Percentiles rank a stretch among this genome's conserved stretches.
Conservation (phyloP, 495 filamentous ascomycete genomes). For the Podospora bellae-mahoneyi region DNA sequence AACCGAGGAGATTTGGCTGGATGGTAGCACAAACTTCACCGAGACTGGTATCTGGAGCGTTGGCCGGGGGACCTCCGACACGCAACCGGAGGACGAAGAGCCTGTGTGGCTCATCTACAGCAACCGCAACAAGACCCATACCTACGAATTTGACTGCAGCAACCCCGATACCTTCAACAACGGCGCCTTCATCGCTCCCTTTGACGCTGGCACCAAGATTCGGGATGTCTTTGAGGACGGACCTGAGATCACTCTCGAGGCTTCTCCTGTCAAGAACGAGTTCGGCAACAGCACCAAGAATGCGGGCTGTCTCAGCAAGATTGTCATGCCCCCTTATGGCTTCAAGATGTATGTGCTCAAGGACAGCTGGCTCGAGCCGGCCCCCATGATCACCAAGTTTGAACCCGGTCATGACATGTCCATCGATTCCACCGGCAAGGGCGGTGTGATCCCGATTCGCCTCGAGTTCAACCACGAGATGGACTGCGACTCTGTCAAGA, state of each 20-base stretch:
- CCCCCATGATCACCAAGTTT: slow-evolving; percentile 65
- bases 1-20: slow-evolving; percentile 49
- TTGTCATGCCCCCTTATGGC: slow-evolving; percentile 56
- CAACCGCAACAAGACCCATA: slow-evolving; percentile 54
- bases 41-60: slow-evolving; percentile 69
- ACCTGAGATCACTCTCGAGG: slow-evolving; percentile 50
- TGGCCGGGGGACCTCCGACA: slow-evolving; percentile 44
- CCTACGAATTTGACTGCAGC: slow-evolving; percentile 60
- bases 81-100: slow-evolving; percentile 54
- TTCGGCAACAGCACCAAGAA: slow-evolving; percentile 24
- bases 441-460: slow-evolving; percentile 36
- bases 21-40: slow-evolving; percentile 55
- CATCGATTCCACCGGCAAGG: slow-evolving; percentile 47
- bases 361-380: slow-evolving; percentile 46
- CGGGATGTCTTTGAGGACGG: slow-evolving; percentile 67
- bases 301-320: slow-evolving; percentile 56
- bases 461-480: slow-evolving; percentile 62
- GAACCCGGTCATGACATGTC: slow-evolving; percentile 62
- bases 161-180: slow-evolving; percentile 26
- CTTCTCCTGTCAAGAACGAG: slow-evolving; percentile 29
- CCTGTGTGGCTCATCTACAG: slow-evolving; percentile 66
- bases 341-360: slow-evolving; percentile 63
- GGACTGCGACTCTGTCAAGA: slow-evolving; percentile 56
- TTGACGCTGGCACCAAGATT: slow-evolving; percentile 53
- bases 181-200: slow-evolving; percentile 56